Evolutionary conservation across 2,329 filamentous ascomycete genomes (phyloP).

Genomic region (Aspergillus ochraceus): DNA sequence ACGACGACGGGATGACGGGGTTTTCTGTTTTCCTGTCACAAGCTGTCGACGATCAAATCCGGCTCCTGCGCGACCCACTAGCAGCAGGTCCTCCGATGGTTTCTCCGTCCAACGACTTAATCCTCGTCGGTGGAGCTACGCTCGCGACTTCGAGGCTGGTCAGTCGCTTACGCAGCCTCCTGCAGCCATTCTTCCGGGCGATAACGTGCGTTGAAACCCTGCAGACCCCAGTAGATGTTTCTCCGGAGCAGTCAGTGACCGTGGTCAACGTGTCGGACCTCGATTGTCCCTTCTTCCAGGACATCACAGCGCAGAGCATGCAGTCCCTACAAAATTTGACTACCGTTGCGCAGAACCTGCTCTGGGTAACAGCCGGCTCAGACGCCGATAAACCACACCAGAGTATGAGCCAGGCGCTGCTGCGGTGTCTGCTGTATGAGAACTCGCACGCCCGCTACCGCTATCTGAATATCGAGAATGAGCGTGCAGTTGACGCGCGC

Average conservation of each 20-base stretch:
- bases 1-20: background rate
- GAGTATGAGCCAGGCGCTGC: background rate
- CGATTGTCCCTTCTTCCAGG: slow-evolving; percentile 3
- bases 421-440: background rate
- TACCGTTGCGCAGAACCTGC: background rate
- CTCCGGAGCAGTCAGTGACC: background rate
- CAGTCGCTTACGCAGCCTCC: background rate
- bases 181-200: background rate
- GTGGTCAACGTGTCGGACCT: slow-evolving; percentile 2
- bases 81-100: background rate
- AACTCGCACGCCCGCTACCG: background rate
- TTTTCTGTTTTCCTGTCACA: slow-evolving; percentile 33
- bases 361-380: slow-evolving; percentile 3
- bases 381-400: background rate
- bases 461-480: background rate
- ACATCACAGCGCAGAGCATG: background rate
- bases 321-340: background rate
- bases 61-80: slow-evolving; percentile 29
- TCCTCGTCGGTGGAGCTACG: slow-evolving; percentile 5
- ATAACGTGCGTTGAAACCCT: background rate
- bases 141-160: background rate
- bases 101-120: background rate
- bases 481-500: background rate
- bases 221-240: background rate
- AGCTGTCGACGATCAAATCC: slow-evolving; percentile 32